These are phyloP conservation scores for Phialophora chinensis DNA, from an alignment of 2,329 filamentous ascomycete species.

Conservation along the genomic window DNA sequence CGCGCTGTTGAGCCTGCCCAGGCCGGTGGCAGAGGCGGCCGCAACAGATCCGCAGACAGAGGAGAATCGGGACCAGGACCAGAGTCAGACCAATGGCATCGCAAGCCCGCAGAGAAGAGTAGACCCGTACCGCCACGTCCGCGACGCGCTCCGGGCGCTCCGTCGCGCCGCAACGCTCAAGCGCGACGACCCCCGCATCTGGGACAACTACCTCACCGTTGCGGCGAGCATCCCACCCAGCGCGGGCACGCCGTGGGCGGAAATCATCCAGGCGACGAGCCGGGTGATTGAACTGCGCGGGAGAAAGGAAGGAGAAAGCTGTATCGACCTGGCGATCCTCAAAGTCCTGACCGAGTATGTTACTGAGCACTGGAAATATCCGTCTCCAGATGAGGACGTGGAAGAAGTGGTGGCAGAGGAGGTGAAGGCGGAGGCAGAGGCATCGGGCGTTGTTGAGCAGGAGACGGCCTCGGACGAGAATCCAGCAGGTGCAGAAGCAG, in stretches of 20 bases:
- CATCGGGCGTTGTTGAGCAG: not conserved
- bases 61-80: slow-evolving; percentile 28
- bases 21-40: slow-evolving; percentile 39
- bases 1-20: slow-evolving; percentile 67
- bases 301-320: slow-evolving; percentile 71
- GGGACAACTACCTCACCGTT: slow-evolving; percentile 94
- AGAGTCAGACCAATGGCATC: slow-evolving; percentile 29
- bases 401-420: slow-evolving; percentile 14
- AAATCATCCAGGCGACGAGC: slow-evolving; percentile 76
- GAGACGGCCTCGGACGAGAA: not conserved
- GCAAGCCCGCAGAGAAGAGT: not conserved
- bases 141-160: slow-evolving; percentile 80
- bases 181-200: slow-evolving; percentile 87
- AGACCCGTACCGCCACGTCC: slow-evolving; percentile 67
- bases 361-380: slow-evolving; percentile 56
- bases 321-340: slow-evolving; percentile 76
- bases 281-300: slow-evolving; percentile 77
- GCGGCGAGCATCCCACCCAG: slow-evolving; percentile 74
- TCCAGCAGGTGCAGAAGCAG: not conserved
- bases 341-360: slow-evolving; percentile 74
- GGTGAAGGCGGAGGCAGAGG: not conserved
- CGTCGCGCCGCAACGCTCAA: slow-evolving; percentile 85
- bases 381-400: slow-evolving; percentile 20
- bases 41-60: slow-evolving; percentile 36
- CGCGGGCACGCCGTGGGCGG: slow-evolving; percentile 63